Percentiles rank a stretch among this genome's conserved stretches.
Conservation (phyloP, 768 basidiomycete genomes). For the Leucogyrophana mollusca region DNA sequence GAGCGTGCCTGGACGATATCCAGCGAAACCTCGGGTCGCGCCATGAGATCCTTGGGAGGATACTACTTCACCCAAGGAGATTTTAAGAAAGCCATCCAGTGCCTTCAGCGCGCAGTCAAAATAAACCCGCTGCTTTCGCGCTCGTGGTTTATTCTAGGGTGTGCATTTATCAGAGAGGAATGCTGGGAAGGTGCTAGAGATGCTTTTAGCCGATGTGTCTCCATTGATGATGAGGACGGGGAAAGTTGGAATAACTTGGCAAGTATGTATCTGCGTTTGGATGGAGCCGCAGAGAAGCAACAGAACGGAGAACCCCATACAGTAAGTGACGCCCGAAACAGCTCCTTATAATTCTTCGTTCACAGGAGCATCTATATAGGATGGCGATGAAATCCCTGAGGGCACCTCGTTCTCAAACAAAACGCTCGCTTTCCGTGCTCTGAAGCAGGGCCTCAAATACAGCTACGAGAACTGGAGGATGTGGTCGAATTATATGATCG, state of each 20-base stretch:
- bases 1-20: conserved; percentile 84
- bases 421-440: conserved; percentile 86
- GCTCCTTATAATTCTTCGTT: conserved; percentile 11
- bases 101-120: conserved; percentile 69
- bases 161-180: conserved; percentile 79
- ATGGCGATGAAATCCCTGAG: conserved; percentile 16
- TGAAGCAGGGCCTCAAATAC: conserved; percentile 84
- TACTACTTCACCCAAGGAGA: conserved; percentile 70
- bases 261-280: conserved; percentile 87
- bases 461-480: conserved; percentile 94
- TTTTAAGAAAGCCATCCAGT: conserved; percentile 61
- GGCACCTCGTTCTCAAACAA: conserved; percentile 70
- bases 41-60: conserved; percentile 90
- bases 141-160: conserved; percentile 97
- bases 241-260: conserved; percentile 99
- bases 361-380: conserved; percentile 23
- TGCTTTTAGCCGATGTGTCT: conserved; percentile 83
- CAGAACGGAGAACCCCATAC: conserved; percentile 31
- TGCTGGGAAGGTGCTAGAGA: conserved; percentile 82
- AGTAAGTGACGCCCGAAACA: conserved; percentile 13
- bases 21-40: conserved; percentile 75
- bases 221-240: conserved; percentile 92
- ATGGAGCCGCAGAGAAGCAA: conserved; percentile 35
- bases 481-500: conserved; percentile 98
- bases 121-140: conserved; percentile 89